These are phyloP conservation scores for Phyllosticta citribraziliensis DNA, from an alignment of 2,329 filamentous ascomycete species.

Conservation along the genomic window DNA sequence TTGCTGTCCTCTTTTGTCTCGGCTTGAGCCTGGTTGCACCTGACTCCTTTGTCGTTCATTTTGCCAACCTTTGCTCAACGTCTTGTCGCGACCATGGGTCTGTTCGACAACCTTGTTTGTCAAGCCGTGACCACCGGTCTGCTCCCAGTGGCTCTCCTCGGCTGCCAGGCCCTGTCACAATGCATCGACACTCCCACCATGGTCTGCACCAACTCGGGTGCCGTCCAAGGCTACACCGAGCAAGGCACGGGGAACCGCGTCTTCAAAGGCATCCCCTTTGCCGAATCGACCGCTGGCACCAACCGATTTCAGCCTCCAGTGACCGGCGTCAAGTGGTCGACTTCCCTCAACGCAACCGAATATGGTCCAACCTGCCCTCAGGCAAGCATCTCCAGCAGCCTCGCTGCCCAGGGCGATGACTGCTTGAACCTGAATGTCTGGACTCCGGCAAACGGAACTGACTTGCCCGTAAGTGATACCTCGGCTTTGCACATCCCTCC, in stretches of 20 bases:
- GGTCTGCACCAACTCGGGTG: neutral
- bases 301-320: slow-evolving; percentile 8
- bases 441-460: slow-evolving; percentile 20
- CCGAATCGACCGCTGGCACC: slow-evolving; percentile 4
- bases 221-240: slow-evolving; percentile 4
- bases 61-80: neutral
- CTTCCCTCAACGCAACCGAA: slow-evolving; percentile 2
- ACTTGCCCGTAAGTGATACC: slow-evolving; percentile 19
- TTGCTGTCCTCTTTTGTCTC: neutral
- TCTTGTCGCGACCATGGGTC: neutral
- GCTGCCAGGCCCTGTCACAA: neutral
- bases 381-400: slow-evolving; percentile 5
- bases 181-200: neutral
- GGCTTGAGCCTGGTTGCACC: neutral
- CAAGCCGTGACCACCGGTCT: neutral
- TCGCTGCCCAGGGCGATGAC: slow-evolving; percentile 17
- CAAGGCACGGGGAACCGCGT: slow-evolving; percentile 8
- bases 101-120: neutral
- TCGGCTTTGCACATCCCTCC: neutral
- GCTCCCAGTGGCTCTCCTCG: neutral
- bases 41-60: neutral
- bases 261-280: slow-evolving; percentile 10
- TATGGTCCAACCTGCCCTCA: slow-evolving; percentile 10
- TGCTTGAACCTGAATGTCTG: slow-evolving; percentile 28
- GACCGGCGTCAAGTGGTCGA: neutral